Conservation (phyloP, 228 moss, liverwort and hornwort genomes). For the Sphagnum magellanicum region DNA sequence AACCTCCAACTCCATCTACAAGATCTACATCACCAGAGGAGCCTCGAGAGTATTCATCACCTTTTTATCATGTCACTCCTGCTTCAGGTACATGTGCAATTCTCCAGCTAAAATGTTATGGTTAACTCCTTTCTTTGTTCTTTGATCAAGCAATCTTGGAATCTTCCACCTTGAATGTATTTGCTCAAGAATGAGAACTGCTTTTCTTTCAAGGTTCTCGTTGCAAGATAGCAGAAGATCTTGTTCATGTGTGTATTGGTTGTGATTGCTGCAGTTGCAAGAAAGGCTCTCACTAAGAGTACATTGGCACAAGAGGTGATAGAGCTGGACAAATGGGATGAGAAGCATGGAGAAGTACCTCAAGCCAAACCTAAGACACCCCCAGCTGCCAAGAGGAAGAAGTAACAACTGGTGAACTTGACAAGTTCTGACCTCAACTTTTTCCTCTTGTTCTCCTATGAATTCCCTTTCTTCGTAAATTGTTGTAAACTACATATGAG, state of each 20-base stretch:
- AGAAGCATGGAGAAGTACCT: constrained; percentile 16
- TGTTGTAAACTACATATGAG: too few species aligned
- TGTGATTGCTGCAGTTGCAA: constrained; percentile 18
- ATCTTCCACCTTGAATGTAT: not conserved
- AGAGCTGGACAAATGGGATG: constrained; percentile 32
- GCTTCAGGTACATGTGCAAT: constrained; percentile 22
- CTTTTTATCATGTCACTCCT: constrained; percentile 18
- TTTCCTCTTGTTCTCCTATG: too few species aligned
- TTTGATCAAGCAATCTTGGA: not conserved
- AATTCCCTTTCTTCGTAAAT: too few species aligned
- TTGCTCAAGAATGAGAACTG: not conserved
- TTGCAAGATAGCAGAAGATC: not conserved
- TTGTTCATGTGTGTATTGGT: not conserved
- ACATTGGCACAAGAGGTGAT: constrained; percentile 25
- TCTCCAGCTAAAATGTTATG: not conserved
- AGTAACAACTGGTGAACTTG: too few species aligned
- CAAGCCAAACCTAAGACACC: not conserved
- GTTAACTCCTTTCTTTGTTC: not conserved
- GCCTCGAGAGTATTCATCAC: constrained; percentile 28
- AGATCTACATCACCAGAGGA: constrained; percentile 14
- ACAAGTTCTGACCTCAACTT: too few species aligned
- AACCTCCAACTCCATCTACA: constrained; percentile 14
- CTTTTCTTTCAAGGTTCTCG: not conserved
- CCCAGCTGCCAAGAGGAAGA: not conserved
- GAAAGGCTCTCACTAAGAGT: constrained; percentile 13